phyloP scores from a whole-genome alignment of 164 flowering plant genomes.

The Santalum album region DNA sequence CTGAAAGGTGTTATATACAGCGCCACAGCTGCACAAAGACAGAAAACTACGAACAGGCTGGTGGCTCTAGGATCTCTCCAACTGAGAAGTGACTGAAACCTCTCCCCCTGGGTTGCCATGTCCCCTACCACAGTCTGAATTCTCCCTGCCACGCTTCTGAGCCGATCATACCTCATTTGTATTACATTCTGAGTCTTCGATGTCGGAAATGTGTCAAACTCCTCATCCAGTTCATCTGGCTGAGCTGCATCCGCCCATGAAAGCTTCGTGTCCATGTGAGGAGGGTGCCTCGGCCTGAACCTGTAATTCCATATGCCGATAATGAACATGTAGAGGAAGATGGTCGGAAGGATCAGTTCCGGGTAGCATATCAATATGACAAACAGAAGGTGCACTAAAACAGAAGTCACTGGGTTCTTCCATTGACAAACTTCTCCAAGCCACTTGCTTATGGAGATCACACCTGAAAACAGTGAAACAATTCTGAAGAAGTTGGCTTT shows the following conservation, averaged over 20 bases:
- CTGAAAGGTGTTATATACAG: constrained; percentile 48
- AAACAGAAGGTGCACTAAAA: constrained; percentile 53
- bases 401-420: constrained; percentile 61
- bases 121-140: constrained; percentile 65
- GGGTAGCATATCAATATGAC: constrained; percentile 61
- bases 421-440: constrained; percentile 54
- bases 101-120: constrained; percentile 62
- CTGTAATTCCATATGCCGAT: constrained; percentile 76
- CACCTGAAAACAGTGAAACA: constrained; percentile 47
- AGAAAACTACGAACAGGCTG: constrained; percentile 43
- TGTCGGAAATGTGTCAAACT: constrained; percentile 59
- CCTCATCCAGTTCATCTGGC: constrained; percentile 57
- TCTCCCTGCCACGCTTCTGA: constrained; percentile 64
- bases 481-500: constrained; percentile 75
- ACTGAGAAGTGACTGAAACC: constrained; percentile 43
- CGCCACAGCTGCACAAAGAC: constrained; percentile 40
- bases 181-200: constrained; percentile 37
- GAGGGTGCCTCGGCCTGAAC: constrained; percentile 53
- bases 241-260: constrained; percentile 69
- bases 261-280: constrained; percentile 63
- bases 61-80: constrained; percentile 76
- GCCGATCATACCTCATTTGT: constrained; percentile 63
- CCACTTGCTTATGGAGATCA: constrained; percentile 49
- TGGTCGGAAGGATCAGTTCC: constrained; percentile 59
- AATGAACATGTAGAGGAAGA: constrained; percentile 62